Evolutionary conservation across 2,329 filamentous ascomycete species (phyloP), one percentile per base, ranked within the genome.

Genomic region (Colletotrichum tropicale): DNA sequence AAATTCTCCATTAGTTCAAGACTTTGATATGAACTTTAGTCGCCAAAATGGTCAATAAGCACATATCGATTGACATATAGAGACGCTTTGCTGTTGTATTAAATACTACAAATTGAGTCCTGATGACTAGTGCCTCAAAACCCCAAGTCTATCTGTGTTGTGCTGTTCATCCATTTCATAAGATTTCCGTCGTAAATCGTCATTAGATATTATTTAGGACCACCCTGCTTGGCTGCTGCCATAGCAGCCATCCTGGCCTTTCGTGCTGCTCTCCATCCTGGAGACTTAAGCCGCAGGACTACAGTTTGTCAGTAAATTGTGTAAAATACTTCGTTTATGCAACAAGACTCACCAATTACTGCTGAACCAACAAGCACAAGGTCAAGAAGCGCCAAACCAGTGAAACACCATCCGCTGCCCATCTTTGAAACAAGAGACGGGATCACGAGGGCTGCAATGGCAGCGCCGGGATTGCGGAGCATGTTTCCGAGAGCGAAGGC

Each of bases 391-490:
- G 81, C 83, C 26, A 87, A 77, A 0, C 85, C 85, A 2, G 81
- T 85, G 62, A 87, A 87, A 36, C 83, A 84, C 83, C 83, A 87
- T 3, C 84, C 84, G 62, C 80, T 81, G 6, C 85, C 85, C 80
- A 86, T 83, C 13, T 69, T 78, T 15, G 78, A 76, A 3, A 85
- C 78, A 4, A 87, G 71, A 8, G 78, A 72, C 5, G 81, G 80
- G 30, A 87, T 82, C 55, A 86, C 79, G 1, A 82, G 82, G 2
- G 85, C 83, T 6, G 83, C 82, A 15, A 86, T 81, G 1, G 85
- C 85, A 1, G 85, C 84, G 6, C 81, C 84, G 8, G 83, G 80
- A 67, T 86, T 87, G 4, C 85, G 82, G 34, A 87, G 80, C 76
- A 86, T 81, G 65, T 84, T 84, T 6, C 82, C 83, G 8, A 87